These are phyloP conservation scores for Sutorius eximius DNA, from an alignment of 1,284 basidiomycete species.

Conservation along the genomic window DNA sequence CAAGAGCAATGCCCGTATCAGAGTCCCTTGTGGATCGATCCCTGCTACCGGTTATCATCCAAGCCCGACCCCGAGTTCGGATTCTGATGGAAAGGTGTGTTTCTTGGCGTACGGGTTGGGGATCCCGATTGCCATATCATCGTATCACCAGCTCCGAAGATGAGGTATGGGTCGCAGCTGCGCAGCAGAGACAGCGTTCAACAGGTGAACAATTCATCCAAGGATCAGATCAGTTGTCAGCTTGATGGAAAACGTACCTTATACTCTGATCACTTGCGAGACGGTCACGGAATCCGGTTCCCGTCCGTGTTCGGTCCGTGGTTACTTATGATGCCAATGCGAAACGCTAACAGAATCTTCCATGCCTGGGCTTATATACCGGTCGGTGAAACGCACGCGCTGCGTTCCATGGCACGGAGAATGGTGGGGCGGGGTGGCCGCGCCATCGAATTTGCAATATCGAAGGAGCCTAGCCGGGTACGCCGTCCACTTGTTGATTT, in stretches of 20 bases:
- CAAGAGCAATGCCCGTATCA: no score
- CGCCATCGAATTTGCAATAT: no score
- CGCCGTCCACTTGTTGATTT: no score
- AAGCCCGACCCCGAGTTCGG: no score
- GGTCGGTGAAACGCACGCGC: not conserved
- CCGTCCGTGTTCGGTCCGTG: no score
- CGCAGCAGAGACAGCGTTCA: not conserved
- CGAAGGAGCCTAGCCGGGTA: no score
- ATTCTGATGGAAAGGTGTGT: no score
- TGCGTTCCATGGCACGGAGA: not conserved
- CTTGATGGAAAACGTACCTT: not conserved
- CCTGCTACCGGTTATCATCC: no score
- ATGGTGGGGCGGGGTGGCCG: no score
- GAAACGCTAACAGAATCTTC: not conserved
- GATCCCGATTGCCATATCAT: not conserved
- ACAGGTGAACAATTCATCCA: not conserved
- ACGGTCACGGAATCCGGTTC: not conserved
- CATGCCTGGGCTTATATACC: not conserved
- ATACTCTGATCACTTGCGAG: not conserved
- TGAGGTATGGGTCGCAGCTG: no score
- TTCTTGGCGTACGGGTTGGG: not conserved
- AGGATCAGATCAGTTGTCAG: not conserved
- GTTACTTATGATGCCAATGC: no score
- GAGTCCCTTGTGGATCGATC: no score
- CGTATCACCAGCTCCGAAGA: not conserved